Conservation (phyloP, 2,329 filamentous ascomycete species). For the Sordariomycetes sp. region DNA sequence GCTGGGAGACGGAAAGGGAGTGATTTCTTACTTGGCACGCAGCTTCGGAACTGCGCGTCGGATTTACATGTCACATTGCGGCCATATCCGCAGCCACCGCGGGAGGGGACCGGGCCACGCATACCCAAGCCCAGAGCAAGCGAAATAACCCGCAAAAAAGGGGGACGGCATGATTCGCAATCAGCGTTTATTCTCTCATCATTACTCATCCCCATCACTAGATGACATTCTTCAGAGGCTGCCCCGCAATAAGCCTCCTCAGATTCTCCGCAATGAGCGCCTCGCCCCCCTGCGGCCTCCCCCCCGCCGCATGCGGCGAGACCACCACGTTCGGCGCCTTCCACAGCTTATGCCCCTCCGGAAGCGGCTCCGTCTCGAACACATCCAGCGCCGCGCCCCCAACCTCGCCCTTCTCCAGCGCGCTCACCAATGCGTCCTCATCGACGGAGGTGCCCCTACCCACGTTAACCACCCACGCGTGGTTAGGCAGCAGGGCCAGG, state of each 20-base stretch:
- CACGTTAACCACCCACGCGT: constrained; percentile 62
- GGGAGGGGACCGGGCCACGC: too few relatives aligned
- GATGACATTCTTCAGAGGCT: constrained; percentile 46
- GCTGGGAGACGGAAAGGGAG: too few relatives aligned
- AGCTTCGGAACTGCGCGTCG: too few relatives aligned
- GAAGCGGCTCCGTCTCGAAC: constrained; percentile 63
- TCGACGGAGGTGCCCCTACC: constrained; percentile 73
- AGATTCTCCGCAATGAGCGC: constrained; percentile 50
- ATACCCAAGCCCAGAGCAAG: too few relatives aligned
- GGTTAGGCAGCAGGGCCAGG: constrained; percentile 40
- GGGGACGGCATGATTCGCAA: too few relatives aligned
- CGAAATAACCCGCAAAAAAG: too few relatives aligned
- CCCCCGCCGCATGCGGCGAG: constrained; percentile 48
- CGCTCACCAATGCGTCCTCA: constrained; percentile 59
- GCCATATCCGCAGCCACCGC: too few relatives aligned
- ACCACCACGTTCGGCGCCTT: constrained; percentile 39
- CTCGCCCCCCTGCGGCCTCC: constrained; percentile 49
- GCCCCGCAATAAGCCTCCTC: constrained; percentile 45
- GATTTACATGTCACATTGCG: too few relatives aligned
- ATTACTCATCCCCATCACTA: neutral
- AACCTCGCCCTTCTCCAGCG: constrained; percentile 59
- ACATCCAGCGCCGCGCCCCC: constrained; percentile 73
- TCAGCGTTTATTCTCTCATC: too few relatives aligned
- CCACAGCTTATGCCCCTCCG: constrained; percentile 32
- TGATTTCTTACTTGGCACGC: too few relatives aligned